Evolutionary conservation across 2,329 filamentous ascomycete genomes (phyloP).

Genomic region (Fusarium chaquense): DNA sequence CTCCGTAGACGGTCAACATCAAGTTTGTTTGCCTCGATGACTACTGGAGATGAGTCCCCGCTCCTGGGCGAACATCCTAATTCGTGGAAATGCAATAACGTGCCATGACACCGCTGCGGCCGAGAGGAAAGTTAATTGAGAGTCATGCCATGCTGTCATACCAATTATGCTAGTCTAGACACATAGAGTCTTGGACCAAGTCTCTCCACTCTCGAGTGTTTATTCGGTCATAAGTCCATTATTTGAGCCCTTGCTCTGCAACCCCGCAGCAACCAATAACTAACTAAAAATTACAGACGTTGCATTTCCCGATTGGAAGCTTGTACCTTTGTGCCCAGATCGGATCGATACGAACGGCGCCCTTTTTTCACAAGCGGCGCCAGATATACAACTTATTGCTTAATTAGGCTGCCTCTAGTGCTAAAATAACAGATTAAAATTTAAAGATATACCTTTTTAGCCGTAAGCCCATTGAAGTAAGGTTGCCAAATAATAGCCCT

Average conservation of each 20-base stretch:
- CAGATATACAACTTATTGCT: no score
- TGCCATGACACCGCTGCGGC: not conserved
- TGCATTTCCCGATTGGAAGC: not conserved
- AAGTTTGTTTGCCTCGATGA: not conserved
- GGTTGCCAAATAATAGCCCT: no score
- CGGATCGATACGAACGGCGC: no score
- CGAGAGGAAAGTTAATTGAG: not conserved
- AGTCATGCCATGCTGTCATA: not conserved
- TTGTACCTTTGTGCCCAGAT: no score
- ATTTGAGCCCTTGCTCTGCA: not conserved
- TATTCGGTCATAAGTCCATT: not conserved
- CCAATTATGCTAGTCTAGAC: not conserved
- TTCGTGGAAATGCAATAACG: constrained; percentile 10
- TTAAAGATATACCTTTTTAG: no score
- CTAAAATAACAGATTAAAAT: no score
- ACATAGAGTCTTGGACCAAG: not conserved
- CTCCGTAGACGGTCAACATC: not conserved
- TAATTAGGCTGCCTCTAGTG: no score
- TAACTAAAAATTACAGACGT: no score
- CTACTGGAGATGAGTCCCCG: constrained; percentile 1
- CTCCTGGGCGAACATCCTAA: not conserved
- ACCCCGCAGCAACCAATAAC: not conserved
- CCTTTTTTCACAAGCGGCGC: no score
- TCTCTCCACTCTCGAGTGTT: not conserved
- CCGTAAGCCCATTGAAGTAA: no score